Evolutionary conservation across 2,329 filamentous ascomycete species (phyloP).

Genomic region (Seiridium cupressi): DNA sequence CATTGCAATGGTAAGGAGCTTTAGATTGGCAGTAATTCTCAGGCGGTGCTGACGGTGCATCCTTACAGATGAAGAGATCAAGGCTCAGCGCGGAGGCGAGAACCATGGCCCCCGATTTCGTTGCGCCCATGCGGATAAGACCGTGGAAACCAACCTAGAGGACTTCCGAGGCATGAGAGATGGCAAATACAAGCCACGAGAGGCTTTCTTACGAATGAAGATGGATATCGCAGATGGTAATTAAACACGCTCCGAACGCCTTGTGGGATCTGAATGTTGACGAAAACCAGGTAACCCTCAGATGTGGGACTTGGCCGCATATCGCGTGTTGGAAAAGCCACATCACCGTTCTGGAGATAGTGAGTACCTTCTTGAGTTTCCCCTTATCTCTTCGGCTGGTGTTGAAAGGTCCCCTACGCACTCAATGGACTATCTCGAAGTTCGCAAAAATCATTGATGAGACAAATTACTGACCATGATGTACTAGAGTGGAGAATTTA

Average conservation of each 20-base stretch:
- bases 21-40: too few relatives aligned
- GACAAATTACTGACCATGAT: too few relatives aligned
- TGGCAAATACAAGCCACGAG: constrained; percentile 81
- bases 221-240: constrained; percentile 72
- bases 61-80: constrained; percentile 68
- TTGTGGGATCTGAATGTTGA: constrained; percentile 66
- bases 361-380: neutral
- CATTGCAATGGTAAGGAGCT: constrained; percentile 63
- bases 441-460: too few relatives aligned
- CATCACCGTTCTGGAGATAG: constrained; percentile 74
- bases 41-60: neutral
- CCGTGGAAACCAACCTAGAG: constrained; percentile 70
- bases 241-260: constrained; percentile 58
- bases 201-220: constrained; percentile 91
- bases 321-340: constrained; percentile 70
- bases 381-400: neutral
- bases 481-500: constrained; percentile 74
- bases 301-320: constrained; percentile 84
- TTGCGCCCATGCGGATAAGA: constrained; percentile 76
- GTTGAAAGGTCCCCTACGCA: too few relatives aligned
- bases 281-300: constrained; percentile 38
- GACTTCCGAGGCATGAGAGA: constrained; percentile 91
- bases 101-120: constrained; percentile 69
- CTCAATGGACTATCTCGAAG: too few relatives aligned
- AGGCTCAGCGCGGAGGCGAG: constrained; percentile 80